Evolutionary conservation across 1,284 basidiomycete species (phyloP).

Genomic region (Puccinia hordei): DNA sequence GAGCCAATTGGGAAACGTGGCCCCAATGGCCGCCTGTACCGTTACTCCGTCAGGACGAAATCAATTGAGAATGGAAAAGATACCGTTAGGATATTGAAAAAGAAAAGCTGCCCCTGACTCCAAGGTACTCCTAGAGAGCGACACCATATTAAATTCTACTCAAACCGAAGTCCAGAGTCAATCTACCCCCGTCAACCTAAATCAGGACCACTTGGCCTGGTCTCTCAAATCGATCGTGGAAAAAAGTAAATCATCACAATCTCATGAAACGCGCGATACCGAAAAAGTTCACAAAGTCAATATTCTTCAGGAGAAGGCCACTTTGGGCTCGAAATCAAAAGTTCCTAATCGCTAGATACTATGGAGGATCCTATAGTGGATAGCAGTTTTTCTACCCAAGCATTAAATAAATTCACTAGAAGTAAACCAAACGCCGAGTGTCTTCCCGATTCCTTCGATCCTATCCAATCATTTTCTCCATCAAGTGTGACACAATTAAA

Average conservation of each 20-base stretch:
- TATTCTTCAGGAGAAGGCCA: background rate
- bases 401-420: background rate
- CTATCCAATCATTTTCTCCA: conserved; percentile 20
- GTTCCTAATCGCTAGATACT: background rate
- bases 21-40: conserved; percentile 12
- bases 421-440: background rate
- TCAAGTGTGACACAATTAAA: background rate
- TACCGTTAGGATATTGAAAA: conserved; percentile 32
- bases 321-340: background rate
- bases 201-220: background rate
- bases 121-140: conserved; percentile 4
- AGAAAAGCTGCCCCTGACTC: conserved; percentile 21
- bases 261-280: background rate
- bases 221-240: background rate
- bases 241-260: background rate
- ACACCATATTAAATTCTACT: background rate
- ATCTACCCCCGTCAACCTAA: background rate
- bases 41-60: background rate
- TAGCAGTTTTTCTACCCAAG: conserved; percentile 9
- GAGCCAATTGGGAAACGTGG: conserved; percentile 36
- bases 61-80: too few relatives aligned
- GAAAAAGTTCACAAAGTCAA: background rate
- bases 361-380: conserved; percentile 25
- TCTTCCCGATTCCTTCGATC: conserved; percentile 21
- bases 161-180: conserved; percentile 33